These are phyloP conservation scores for Phytophthora brassicae DNA, from an alignment of 352 stramenopile species.

Conservation along the genomic window DNA sequence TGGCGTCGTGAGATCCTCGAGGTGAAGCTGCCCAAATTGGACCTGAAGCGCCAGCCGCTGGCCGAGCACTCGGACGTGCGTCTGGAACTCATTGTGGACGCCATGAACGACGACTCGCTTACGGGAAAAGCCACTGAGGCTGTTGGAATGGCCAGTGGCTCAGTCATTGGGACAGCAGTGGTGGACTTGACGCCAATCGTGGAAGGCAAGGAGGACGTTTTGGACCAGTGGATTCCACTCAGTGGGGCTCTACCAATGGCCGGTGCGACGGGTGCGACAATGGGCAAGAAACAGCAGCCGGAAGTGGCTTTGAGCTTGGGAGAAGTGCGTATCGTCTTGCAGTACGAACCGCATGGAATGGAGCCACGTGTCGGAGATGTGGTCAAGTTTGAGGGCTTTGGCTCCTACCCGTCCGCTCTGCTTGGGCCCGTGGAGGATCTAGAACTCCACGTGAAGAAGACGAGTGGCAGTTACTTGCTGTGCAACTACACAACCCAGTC, in stretches of 20 bases:
- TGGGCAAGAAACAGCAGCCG: constrained; percentile 43
- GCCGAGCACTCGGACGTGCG: constrained; percentile 72
- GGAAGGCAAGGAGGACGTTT: constrained; percentile 77
- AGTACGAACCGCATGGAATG: constrained; percentile 82
- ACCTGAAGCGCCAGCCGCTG: constrained; percentile 54
- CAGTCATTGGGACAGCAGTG: constrained; percentile 67
- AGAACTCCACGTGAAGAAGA: constrained; percentile 81
- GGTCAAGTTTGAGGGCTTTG: constrained; percentile 80
- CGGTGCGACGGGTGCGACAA: background rate
- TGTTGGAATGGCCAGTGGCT: constrained; percentile 77
- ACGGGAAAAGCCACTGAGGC: constrained; percentile 75
- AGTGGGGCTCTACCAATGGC: constrained; percentile 38
- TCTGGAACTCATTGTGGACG: constrained; percentile 73
- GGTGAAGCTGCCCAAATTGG: constrained; percentile 76
- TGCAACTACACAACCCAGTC: constrained; percentile 70
- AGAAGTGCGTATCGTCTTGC: constrained; percentile 73
- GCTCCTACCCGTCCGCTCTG: constrained; percentile 66
- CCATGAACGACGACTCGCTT: constrained; percentile 83
- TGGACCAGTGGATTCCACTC: constrained; percentile 79
- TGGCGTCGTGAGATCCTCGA: constrained; percentile 75
- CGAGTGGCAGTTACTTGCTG: constrained; percentile 76
- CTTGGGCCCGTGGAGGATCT: constrained; percentile 65
- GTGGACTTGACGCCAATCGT: constrained; percentile 73
- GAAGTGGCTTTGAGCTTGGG: constrained; percentile 57
- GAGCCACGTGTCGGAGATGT: constrained; percentile 71